Evolutionary conservation across 2,329 filamentous ascomycete genomes (phyloP).

Genomic region (Scytalidium lignicola): DNA sequence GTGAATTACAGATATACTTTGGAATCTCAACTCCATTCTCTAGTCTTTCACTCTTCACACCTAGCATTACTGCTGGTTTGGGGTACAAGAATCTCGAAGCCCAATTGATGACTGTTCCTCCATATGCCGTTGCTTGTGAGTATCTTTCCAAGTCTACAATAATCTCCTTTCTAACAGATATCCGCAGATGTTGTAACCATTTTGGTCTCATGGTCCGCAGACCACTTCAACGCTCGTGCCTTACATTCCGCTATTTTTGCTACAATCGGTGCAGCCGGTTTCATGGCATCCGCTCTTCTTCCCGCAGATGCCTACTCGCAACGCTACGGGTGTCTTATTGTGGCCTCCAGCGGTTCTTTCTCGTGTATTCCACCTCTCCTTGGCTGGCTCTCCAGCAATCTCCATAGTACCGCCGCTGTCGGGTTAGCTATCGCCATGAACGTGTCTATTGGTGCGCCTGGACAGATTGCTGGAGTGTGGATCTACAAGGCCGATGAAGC

Average conservation of each 20-base stretch:
- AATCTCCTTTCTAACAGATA: background rate
- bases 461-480: conserved; percentile 70
- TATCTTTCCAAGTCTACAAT: background rate
- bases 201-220: conserved; percentile 53
- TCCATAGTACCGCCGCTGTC: conserved; percentile 58
- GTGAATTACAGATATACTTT: conserved; percentile 37
- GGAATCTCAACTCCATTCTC: conserved; percentile 51
- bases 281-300: conserved; percentile 59
- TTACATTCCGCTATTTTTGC: conserved; percentile 45
- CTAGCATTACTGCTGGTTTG: conserved; percentile 57
- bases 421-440: conserved; percentile 68
- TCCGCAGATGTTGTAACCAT: conserved; percentile 37
- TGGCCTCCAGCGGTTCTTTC: conserved; percentile 62
- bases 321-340: conserved; percentile 66
- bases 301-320: conserved; percentile 52
- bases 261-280: conserved; percentile 47
- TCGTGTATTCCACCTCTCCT: conserved; percentile 61
- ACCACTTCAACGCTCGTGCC: conserved; percentile 54
- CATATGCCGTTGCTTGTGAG: conserved; percentile 55
- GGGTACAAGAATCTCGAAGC: conserved; percentile 51
- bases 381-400: conserved; percentile 39
- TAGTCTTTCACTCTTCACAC: conserved; percentile 55
- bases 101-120: conserved; percentile 63
- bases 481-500: conserved; percentile 64
- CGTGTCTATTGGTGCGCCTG: conserved; percentile 61